Conservation (phyloP, 306 rosid genomes). For the Quercus berberidifolia region DNA sequence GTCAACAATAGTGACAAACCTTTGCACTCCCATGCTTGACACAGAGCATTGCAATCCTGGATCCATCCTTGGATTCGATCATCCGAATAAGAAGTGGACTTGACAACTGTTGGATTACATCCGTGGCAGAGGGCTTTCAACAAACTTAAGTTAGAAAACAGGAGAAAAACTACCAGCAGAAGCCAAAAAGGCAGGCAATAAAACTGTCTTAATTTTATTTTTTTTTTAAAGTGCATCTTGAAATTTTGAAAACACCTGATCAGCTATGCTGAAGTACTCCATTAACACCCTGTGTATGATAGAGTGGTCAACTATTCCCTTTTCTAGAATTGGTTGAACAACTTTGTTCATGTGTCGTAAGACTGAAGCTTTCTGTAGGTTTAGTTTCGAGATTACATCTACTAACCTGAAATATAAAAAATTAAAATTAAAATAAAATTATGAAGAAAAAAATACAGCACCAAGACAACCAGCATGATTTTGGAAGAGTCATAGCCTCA, state of each 20-base stretch:
- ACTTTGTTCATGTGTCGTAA: constrained; percentile 68
- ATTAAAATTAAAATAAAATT: not conserved
- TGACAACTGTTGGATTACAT: constrained; percentile 71
- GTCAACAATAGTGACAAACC: constrained; percentile 35
- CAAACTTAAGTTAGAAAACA: constrained; percentile 39
- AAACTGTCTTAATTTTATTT: not conserved
- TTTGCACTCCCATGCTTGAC: constrained; percentile 89
- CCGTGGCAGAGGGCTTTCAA: constrained; percentile 76
- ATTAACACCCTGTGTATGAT: constrained; percentile 72
- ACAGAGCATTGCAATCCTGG: constrained; percentile 77
- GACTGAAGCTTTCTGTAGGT: constrained; percentile 76
- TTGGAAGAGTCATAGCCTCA: not conserved
- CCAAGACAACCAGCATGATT: constrained; percentile 5
- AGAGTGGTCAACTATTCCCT: constrained; percentile 95
- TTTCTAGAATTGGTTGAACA: constrained; percentile 91
- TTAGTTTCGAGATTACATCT: constrained; percentile 73
- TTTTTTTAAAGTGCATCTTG: not conserved
- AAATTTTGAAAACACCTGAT: constrained; percentile 49
- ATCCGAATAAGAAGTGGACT: constrained; percentile 75
- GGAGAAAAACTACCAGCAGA: constrained; percentile 4
- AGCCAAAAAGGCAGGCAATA: not conserved
- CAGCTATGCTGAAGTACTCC: constrained; percentile 82
- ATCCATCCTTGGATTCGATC: constrained; percentile 87
- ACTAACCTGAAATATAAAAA: constrained; percentile 49
- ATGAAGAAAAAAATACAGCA: constrained; percentile 1